Conservation (phyloP, 257 asterid genomes). For the Datura wrightii region DNA sequence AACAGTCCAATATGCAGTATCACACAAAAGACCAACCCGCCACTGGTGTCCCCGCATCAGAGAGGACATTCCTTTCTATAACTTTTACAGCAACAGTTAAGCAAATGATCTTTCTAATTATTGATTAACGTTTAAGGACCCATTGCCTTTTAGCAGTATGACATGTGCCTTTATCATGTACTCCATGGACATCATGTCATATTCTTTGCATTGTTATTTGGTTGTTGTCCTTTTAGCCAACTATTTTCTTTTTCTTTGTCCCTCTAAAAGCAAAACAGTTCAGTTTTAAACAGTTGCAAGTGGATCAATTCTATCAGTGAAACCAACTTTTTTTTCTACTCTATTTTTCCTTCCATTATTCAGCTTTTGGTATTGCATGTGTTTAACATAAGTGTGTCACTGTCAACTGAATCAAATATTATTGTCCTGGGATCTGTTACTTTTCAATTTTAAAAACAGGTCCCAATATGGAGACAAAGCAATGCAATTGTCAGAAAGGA, state of each 20-base stretch:
- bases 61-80: background rate
- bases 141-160: background rate
- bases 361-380: background rate
- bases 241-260: background rate
- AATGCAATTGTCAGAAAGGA: slow-evolving; percentile 70
- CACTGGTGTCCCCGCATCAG: background rate
- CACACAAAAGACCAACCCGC: background rate
- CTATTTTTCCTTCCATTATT: background rate
- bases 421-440: background rate
- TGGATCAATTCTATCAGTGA: background rate
- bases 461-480: slow-evolving; percentile 74
- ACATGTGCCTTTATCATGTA: slow-evolving; percentile 13
- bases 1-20: background rate
- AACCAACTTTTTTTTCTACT: background rate
- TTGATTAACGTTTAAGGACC: background rate
- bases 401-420: background rate
- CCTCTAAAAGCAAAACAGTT: background rate
- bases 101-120: background rate
- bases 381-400: background rate
- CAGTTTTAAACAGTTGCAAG: background rate
- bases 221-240: slow-evolving; percentile 9
- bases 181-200: background rate
- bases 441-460: slow-evolving; percentile 48
- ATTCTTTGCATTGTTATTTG: slow-evolving; percentile 18
- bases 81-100: background rate